Evolutionary conservation across 2,329 filamentous ascomycete genomes (phyloP).

Genomic region (Botryotinia narcissicola): DNA sequence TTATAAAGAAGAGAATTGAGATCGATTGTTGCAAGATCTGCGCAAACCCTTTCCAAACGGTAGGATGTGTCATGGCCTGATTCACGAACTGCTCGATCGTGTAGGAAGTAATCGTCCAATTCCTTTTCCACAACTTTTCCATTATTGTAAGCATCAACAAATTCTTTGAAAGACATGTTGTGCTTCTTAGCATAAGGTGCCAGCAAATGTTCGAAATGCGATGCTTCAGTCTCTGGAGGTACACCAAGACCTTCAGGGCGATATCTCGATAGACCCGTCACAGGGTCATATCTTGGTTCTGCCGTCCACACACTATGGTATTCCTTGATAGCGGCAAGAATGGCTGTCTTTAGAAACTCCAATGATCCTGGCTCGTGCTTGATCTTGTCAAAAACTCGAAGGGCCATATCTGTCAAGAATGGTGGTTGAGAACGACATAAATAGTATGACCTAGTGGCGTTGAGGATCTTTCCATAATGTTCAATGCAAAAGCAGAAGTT

Average conservation of each 20-base stretch:
- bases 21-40: slow-evolving; percentile 88
- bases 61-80: slow-evolving; percentile 97
- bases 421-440: slow-evolving; percentile 91
- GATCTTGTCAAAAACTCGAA: slow-evolving; percentile 91
- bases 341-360: slow-evolving; percentile 77
- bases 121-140: slow-evolving; percentile 76
- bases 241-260: slow-evolving; percentile 52
- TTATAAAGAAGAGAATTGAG: slow-evolving; percentile 95
- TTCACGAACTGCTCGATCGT: slow-evolving; percentile 92
- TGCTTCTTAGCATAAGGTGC: slow-evolving; percentile 52
- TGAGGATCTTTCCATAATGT: slow-evolving; percentile 97
- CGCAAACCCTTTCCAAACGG: slow-evolving; percentile 82
- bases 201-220: slow-evolving; percentile 50
- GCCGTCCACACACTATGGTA: slow-evolving; percentile 39
- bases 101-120: slow-evolving; percentile 91
- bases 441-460: slow-evolving; percentile 95
- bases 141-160: slow-evolving; percentile 85
- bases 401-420: slow-evolving; percentile 95
- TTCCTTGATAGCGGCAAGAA: slow-evolving; percentile 90
- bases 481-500: slow-evolving; percentile 99
- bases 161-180: slow-evolving; percentile 76
- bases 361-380: slow-evolving; percentile 64
- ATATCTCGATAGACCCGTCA: slow-evolving; percentile 52
- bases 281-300: slow-evolving; percentile 47
- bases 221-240: slow-evolving; percentile 55